phyloP scores from a whole-genome alignment of 2,329 filamentous ascomycete species.

The Teratosphaeria gauchensis region DNA sequence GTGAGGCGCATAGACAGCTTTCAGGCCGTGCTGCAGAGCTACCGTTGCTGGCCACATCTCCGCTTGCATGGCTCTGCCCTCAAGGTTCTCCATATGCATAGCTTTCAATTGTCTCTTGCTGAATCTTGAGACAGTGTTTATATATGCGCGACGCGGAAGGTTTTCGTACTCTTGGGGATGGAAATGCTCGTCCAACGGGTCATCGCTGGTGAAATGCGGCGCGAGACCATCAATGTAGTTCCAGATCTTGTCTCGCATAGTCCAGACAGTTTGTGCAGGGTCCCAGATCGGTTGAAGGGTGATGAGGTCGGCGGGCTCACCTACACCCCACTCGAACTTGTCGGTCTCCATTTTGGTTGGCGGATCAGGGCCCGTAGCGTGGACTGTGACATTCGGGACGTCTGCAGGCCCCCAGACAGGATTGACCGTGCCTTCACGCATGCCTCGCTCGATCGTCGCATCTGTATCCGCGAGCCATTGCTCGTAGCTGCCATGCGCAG shows the following conservation, averaged over 20 bases:
- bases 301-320: constrained; percentile 84
- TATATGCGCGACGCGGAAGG: constrained; percentile 66
- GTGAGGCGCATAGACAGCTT: constrained; percentile 84
- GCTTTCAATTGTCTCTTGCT: constrained; percentile 67
- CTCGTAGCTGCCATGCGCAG: constrained; percentile 41
- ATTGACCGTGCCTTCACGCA: constrained; percentile 29
- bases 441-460: constrained; percentile 30
- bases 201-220: constrained; percentile 68
- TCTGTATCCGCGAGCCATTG: constrained; percentile 36
- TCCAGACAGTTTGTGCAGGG: constrained; percentile 77
- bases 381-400: constrained; percentile 56
- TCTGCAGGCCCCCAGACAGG: constrained; percentile 78
- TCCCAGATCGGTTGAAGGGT: constrained; percentile 89
- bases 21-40: constrained; percentile 83
- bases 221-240: constrained; percentile 46
- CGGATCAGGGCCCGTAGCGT: constrained; percentile 66
- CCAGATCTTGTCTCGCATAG: constrained; percentile 41
- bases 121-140: constrained; percentile 81
- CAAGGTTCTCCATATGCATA: constrained; percentile 86
- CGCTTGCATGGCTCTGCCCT: constrained; percentile 83
- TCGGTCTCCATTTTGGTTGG: constrained; percentile 68
- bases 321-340: constrained; percentile 75
- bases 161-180: constrained; percentile 38
- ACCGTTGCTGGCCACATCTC: constrained; percentile 93
- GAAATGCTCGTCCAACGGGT: constrained; percentile 45